phyloP scores from a whole-genome alignment of 768 basidiomycete genomes.

The Phlebiopsis gigantea region DNA sequence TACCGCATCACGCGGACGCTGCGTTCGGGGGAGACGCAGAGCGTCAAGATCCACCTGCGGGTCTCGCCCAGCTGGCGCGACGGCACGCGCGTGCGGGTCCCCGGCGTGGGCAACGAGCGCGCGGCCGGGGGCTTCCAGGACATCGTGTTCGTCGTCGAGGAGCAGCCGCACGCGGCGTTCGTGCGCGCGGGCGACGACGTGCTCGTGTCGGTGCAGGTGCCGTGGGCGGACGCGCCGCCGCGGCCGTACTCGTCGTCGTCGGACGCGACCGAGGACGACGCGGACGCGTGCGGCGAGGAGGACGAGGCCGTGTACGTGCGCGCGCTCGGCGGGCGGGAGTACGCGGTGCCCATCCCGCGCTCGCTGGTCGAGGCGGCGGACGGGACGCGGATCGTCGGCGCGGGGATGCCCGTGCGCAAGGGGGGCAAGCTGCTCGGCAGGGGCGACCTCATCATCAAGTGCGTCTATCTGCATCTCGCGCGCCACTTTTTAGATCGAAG shows the following conservation, averaged over 20 bases:
- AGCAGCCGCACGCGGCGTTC: slow-evolving; percentile 53
- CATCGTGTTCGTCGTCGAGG: slow-evolving; percentile 61
- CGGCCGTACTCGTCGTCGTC: slow-evolving; percentile 6
- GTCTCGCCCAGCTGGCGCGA: slow-evolving; percentile 57
- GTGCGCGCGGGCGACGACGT: slow-evolving; percentile 53
- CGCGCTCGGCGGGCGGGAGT: slow-evolving; percentile 54
- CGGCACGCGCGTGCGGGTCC: slow-evolving; percentile 56
- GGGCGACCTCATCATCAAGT: slow-evolving; percentile 64
- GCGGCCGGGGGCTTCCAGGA: slow-evolving; percentile 54
- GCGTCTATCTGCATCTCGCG: slow-evolving; percentile 19
- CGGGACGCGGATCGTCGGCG: slow-evolving; percentile 49
- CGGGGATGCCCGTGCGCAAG: slow-evolving; percentile 67
- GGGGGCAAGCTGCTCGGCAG: slow-evolving; percentile 46
- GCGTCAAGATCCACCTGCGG: slow-evolving; percentile 53
- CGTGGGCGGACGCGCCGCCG: slow-evolving; percentile 45
- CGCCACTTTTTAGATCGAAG: background rate
- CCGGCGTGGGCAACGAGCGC: slow-evolving; percentile 63
- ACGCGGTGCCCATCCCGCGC: slow-evolving; percentile 47
- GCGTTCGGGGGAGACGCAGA: slow-evolving; percentile 42
- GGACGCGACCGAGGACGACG: background rate
- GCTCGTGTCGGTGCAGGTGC: slow-evolving; percentile 47
- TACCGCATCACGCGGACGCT: slow-evolving; percentile 58
- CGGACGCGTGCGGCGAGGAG: slow-evolving; percentile 10
- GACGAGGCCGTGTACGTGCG: slow-evolving; percentile 47
- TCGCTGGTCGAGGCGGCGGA: slow-evolving; percentile 44